Evolutionary conservation across 148 eudicot genomes (phyloP).

Genomic region (Euryodendron excelsum): DNA sequence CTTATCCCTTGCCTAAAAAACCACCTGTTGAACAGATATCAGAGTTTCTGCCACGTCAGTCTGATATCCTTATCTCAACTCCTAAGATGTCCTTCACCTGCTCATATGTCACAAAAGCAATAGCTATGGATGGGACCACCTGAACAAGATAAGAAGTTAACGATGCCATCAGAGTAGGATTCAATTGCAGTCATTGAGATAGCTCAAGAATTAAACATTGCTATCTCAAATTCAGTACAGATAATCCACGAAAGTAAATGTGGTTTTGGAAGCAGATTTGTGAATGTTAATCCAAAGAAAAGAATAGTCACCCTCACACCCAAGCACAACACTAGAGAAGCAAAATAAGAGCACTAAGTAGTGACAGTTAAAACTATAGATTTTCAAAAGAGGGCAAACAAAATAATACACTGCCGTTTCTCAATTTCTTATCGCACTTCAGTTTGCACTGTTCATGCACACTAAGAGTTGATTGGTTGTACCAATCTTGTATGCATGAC

Average conservation of each 20-base stretch:
- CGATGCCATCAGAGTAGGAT: background rate
- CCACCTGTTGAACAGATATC: background rate
- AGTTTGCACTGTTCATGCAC: background rate
- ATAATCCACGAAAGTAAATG: background rate
- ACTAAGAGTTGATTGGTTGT: background rate
- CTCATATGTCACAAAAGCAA: constrained; percentile 88
- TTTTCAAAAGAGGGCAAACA: background rate
- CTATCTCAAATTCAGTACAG: background rate
- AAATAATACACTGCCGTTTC: background rate
- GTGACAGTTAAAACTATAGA: background rate
- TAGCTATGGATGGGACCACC: constrained; percentile 89
- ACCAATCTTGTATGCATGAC: background rate
- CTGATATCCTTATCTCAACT: constrained; percentile 87
- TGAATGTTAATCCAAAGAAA: background rate
- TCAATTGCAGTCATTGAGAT: constrained; percentile 27
- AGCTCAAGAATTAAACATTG: background rate
- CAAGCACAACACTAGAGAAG: background rate
- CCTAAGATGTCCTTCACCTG: constrained; percentile 76
- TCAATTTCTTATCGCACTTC: background rate
- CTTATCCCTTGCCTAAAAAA: constrained; percentile 26
- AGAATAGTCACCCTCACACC: background rate
- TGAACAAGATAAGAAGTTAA: constrained; percentile 19
- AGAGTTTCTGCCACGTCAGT: constrained; percentile 31
- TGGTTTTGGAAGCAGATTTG: background rate
- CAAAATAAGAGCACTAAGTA: background rate